phyloP scores from a whole-genome alignment of 495 filamentous ascomycete genomes.

The Trichoderma parareesei region DNA sequence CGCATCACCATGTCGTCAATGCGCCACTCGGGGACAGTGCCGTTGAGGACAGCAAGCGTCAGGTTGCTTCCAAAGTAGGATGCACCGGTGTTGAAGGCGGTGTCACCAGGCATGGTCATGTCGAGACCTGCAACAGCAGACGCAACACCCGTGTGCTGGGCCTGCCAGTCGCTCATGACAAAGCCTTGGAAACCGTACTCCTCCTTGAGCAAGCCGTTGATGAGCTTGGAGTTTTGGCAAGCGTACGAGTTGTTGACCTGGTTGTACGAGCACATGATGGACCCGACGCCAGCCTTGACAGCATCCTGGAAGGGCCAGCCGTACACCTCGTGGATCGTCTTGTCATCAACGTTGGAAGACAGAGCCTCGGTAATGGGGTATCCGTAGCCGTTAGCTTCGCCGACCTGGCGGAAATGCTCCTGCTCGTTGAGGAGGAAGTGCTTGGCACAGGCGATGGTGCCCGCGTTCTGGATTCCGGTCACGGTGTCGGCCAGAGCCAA shows the following conservation, averaged over 20 bases:
- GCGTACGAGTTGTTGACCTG: constrained; percentile 82
- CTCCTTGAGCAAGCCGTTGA: constrained; percentile 80
- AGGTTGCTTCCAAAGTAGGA: constrained; percentile 86
- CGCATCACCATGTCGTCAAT: constrained; percentile 88
- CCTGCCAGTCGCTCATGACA: constrained; percentile 83
- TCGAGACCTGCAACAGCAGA: constrained; percentile 79
- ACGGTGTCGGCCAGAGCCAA: constrained; percentile 64
- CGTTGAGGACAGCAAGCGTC: constrained; percentile 76
- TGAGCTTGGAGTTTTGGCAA: constrained; percentile 72
- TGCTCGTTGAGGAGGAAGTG: constrained; percentile 69
- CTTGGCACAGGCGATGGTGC: constrained; percentile 75
- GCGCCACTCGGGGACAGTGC: constrained; percentile 83
- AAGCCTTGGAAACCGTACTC: constrained; percentile 96
- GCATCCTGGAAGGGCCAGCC: constrained; percentile 56
- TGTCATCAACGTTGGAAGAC: constrained; percentile 86
- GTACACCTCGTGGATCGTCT: constrained; percentile 91
- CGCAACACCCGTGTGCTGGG: constrained; percentile 76
- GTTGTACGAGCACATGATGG: constrained; percentile 92
- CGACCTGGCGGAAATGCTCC: constrained; percentile 74
- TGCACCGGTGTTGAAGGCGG: constrained; percentile 57
- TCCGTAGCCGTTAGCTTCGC: constrained; percentile 54
- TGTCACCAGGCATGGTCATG: constrained; percentile 94
- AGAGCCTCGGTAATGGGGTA: constrained; percentile 55
- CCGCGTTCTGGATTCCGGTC: constrained; percentile 74
- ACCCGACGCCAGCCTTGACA: constrained; percentile 56